Evolutionary conservation across 192 early-diverging fungal genomes (phyloP), one percentile per base, ranked within the genome.

Genomic region (Backusella psychrophila): DNA sequence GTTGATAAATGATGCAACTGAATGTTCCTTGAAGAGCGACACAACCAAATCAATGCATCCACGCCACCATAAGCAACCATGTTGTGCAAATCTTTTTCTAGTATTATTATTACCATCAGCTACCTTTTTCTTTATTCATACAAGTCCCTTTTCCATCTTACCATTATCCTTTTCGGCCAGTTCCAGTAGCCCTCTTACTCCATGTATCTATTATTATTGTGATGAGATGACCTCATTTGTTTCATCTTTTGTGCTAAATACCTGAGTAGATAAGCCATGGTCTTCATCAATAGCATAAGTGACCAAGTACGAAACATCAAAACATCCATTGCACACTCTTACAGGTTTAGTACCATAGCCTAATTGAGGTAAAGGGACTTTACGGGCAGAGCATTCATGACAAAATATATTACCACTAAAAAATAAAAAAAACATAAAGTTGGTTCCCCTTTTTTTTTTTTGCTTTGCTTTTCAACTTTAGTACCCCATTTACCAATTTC

Each of bases 371-470:
- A 89, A 70, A 8, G 87, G 81, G 71, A 88, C 82, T 67, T 80
- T 88, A 39, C 83, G 72, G 6, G 84, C 81, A 66, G 87, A 84
- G 63, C 87, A 88, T 36, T 86, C 85, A 33, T 89, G 85, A 66
- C 88, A 89, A 67, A 88, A 84, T 31, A 89, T 85, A 53, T 85
- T 85, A 2, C 88, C 88, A 76, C 88, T 89, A 77, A 56, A 38
- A 46, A 70, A 14, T 63, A 65, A 12, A 33, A 69, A 23, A 75
- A 41, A 7, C 19, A 41, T 42, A 42, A 7, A 12, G 9, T 39
- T 39, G 11, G 38, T 21, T 9, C 38, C n/a, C 33, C 1, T 33
- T 2, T 38, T 38, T 36, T 34, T 6, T 36, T 35, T 38, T 39
- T 67, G 17, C 17, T 66, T 35, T 35, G 33, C n/a, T n/a, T 34